A percentile compares a stretch with the other conserved stretches of the same genome.
These are phyloP conservation scores for Fomitopsis schrenkii DNA, from an alignment of 1,284 basidiomycete species.

Conservation along the genomic window DNA sequence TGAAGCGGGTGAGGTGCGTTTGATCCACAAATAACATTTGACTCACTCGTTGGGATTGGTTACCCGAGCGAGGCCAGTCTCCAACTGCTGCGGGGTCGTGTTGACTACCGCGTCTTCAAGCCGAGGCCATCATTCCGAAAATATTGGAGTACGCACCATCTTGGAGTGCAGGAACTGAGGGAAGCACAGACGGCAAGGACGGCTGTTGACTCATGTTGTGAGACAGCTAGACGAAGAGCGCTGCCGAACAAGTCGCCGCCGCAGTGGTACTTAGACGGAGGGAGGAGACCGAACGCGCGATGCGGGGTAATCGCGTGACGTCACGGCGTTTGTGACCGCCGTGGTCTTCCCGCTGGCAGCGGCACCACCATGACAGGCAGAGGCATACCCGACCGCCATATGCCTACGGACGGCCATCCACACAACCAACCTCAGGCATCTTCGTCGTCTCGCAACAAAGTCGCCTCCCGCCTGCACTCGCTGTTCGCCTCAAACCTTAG, in stretches of 20 bases:
- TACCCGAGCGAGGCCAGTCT: slow-evolving; percentile 42
- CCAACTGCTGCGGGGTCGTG: slow-evolving; percentile 46
- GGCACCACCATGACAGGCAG: background rate
- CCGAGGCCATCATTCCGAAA: too few species aligned
- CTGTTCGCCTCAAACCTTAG: background rate
- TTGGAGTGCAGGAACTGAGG: slow-evolving; percentile 27
- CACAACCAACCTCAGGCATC: background rate
- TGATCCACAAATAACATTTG: background rate
- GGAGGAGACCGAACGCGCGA: background rate
- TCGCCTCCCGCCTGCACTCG: background rate
- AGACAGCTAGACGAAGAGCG: background rate
- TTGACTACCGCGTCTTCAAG: slow-evolving; percentile 27
- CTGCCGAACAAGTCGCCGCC: background rate
- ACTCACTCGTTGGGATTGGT: slow-evolving; percentile 51
- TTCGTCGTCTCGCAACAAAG: background rate
- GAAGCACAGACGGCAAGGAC: slow-evolving; percentile 26
- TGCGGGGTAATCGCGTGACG: background rate
- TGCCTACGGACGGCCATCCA: background rate
- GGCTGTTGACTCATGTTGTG: slow-evolving; percentile 19
- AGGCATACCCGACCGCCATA: background rate
- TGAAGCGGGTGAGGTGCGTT: background rate
- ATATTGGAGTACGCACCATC: slow-evolving; percentile 20
- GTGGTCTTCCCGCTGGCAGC: background rate
- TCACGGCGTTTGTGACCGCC: background rate
- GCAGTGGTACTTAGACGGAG: too few species aligned